Evolutionary conservation across 129 eudicot species (phyloP), one percentile per base, ranked within the genome.

Genomic region (Solidago caesia): DNA sequence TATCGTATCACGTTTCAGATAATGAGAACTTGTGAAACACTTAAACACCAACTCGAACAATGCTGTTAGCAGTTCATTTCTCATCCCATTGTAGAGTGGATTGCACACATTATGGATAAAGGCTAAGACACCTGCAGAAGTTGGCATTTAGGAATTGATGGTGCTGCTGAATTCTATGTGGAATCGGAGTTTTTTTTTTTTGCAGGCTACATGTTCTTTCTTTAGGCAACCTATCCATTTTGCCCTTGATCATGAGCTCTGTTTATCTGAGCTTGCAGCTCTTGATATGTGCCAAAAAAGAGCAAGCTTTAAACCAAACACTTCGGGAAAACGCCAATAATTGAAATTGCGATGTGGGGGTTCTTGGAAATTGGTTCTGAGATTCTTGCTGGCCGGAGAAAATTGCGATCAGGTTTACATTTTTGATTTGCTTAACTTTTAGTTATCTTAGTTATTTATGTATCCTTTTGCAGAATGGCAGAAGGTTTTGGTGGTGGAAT

Each of bases 201-300:
- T 82, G 87, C 96, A 94, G 99, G 97, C 97, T 6, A 94, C 99
- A 49, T 91, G 99, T 84, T 88, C 96, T 55, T 94, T 94, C 88
- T 94, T 94, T 78, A 85, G 93, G 85, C 92, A 91, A 75, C 99
- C 99, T 79, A 97, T 97, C 70, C 83, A 91, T 68, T 94, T 88
- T 72, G 85, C 89, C 85, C 98, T 97, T 73, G 98, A 90, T 86
- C 60, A 88, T 57, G 83, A 85, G 58, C 90, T 94, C 72, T 94
- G 96, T 43, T 71, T 94, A 67, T 75, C 93, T 1, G 99, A 94
- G 90, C 93, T 94, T 16, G 99, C 99, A 3, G 97, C 99, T 67
- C 96, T 91, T 67, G 97, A 94, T 73, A 86, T 90, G 96, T 94
- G 99, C 79, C 91, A 87, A 63, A 87, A 85, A 77, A 84, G 99